These are phyloP conservation scores for Primulina eburnea DNA, from an alignment of 257 asterid genomes.

Conservation along the genomic window DNA sequence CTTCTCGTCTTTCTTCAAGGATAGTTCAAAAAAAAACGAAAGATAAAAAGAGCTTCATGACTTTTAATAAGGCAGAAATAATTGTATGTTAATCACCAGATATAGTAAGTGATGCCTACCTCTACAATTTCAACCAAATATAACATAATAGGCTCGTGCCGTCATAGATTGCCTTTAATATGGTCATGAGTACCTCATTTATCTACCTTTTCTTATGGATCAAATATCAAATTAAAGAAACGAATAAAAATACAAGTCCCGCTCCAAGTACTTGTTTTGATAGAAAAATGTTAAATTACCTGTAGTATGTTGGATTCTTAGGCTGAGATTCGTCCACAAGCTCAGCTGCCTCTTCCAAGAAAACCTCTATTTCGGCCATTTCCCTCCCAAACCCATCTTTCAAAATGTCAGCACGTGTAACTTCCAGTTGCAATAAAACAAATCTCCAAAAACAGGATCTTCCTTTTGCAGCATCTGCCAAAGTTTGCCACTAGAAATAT, in stretches of 20 bases:
- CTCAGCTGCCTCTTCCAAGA: slow-evolving; percentile 98
- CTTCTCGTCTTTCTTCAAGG: neutral
- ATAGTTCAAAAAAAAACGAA: neutral
- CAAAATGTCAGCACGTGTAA: slow-evolving; percentile 63
- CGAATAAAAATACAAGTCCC: slow-evolving; percentile 5
- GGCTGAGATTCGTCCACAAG: slow-evolving; percentile 83
- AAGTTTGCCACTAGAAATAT: slow-evolving; percentile 71
- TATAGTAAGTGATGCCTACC: neutral
- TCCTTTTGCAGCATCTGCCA: slow-evolving; percentile 80
- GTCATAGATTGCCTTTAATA: slow-evolving; percentile 6
- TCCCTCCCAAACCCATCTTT: slow-evolving; percentile 68
- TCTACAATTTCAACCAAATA: slow-evolving; percentile 7
- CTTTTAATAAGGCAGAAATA: slow-evolving; percentile 12
- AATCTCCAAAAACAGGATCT: slow-evolving; percentile 90
- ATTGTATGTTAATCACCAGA: neutral
- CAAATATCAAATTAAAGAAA: slow-evolving; percentile 7
- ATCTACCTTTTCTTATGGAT: neutral
- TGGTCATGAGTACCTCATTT: slow-evolving; percentile 6
- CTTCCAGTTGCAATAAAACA: slow-evolving; percentile 73
- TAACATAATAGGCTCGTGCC: slow-evolving; percentile 11
- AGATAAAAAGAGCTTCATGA: neutral
- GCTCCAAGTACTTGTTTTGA: slow-evolving; percentile 14
- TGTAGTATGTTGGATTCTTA: slow-evolving; percentile 87
- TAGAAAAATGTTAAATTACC: slow-evolving; percentile 42
- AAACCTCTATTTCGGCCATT: slow-evolving; percentile 85